Base-by-base conservation (phyloP, 1,284 basidiomycete species). In the Cryptococcus sp. region DNA sequence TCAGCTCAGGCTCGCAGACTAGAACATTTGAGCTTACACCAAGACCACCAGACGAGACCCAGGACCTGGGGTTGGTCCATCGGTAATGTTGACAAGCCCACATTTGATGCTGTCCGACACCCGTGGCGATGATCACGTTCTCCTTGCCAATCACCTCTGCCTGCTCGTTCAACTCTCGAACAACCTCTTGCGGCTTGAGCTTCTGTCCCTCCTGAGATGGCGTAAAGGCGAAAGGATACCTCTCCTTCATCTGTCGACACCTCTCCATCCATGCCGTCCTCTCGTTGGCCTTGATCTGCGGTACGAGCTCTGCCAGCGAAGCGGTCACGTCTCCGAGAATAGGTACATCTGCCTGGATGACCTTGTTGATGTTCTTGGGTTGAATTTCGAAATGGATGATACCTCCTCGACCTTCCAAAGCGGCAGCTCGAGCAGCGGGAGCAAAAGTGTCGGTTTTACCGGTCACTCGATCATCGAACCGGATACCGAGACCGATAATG, bases 21-120 rank as follows among this genome's bases (percentile, higher is more conserved):
- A n/a, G 26, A 32, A 21, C 21, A 26, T 5, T 11, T 16, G 18
- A 5, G 80, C 84, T 62, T 71, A 87, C 86, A 11, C 94, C 94
- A 19, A 97, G 82, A 59, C 94, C 94, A 61, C 94, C 94, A n/a
- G 90, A 94, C 7, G 92, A 92, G 52, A 98, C 83, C 85, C 93
- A 87, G 31, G 87, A 81, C 36, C 85, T 80, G 0, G 94, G 94
- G 45, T 84, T 74, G 52, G 77, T 86, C 93, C 93, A 97, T 59
- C 92, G 80, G 75, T 83, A 97, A 73, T 87, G 80, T 74, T 98
- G 95, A 41, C 89, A 90, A 1, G 94, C 93, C 92, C 92, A 98
- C 94, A 98, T 98, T 75, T 98, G 94, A 76, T 98, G 94, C 74
- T 97, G 94, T 4, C 95, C 95, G 22, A 98, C 95, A 64, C 94